Evolutionary conservation across 2,329 filamentous ascomycete genomes (phyloP), one percentile per base, ranked within the genome.

Genomic region (Aspergillus ustus): DNA sequence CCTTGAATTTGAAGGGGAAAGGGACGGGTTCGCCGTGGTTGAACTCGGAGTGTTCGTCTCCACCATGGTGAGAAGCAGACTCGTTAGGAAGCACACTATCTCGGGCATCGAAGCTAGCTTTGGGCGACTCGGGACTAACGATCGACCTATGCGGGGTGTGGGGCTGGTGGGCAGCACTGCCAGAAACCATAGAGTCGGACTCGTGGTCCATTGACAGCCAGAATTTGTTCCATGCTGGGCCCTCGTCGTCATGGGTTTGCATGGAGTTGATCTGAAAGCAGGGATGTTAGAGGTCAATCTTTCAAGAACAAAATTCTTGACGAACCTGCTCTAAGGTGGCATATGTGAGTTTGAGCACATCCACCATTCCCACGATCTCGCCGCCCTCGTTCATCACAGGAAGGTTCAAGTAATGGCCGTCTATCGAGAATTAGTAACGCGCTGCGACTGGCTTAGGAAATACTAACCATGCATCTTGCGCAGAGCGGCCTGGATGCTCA

Each of bases 1-100:
- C 93, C 83, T 98, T 98, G 86, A 99, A 99, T 78, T 99, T 99
- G 88, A 99, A 99, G 2, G 94, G 88, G 79, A 98, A 99, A 0
- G 94, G 92, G 11, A 87, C 78, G 67, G 96, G 91, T 70, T 91
- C 86, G 5, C 70, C 83, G 7, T 77, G 71, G 1, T 82, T 79
- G 19, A 87, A 89, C 20, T 88, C 82, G 13, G 91, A 92, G 2
- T 91, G 92, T 51, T 94, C 91, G 43, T 87, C 84, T 57, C 94
- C 94, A 58, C 94, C 95, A 63, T 91, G 87, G 71, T 98, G 95
- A 5, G 95, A 99, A 51, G 95, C 95, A 49, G 95, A 98, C 70
- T 99, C 95, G 58, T 92, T 91, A 2, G 95, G 95, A 34, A 94
- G 88, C 58, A 99, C 90, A 72, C 92, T 97, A 72, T 97, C 91